Evolutionary conservation across 129 eudicot genomes (phyloP), one percentile per base, ranked within the genome.

Genomic region (Helianthus tuberosus): DNA sequence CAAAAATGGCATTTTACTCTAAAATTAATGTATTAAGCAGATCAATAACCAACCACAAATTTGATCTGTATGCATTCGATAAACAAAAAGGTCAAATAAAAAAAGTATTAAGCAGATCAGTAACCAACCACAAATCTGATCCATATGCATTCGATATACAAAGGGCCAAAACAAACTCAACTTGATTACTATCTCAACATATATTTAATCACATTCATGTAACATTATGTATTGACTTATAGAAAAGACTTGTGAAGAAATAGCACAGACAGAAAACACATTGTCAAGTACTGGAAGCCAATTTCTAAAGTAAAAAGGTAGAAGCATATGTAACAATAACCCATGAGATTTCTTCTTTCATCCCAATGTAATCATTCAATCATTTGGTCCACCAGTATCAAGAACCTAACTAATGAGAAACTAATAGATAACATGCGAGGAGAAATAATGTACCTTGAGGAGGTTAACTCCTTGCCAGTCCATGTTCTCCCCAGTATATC

Each of bases 391-490:
- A 32, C 59, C 61, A 20, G 3, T 52, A 38, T 41, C 35, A 23
- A 15, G 70, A 15, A 61, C 46, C 43, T 13, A 39, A 14, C 14
- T 8, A 53, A 75, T 11, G 57, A 75, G 35, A 73, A 65, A n/a
- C 27, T 25, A 59, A 59, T 25, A 25, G 64, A 25, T 10, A 58
- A 59, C 38, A 59, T 4, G 27, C 3, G 15, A 59, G 39, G 0
- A 58, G 0, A 25, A 25, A 29, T 61, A 61, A 61, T 61, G 66
- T 35, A 61, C 66, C 66, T 61, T 89, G 55, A 86, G 74, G 51
- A 81, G 46, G 69, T 75, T 82, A 13, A 79, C 76, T 61, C 89
- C 95, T 77, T 86, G 85, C 69, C 73, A 69, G 61, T 89, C 91
- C 23, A 79, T 81, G 75, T 67, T 77, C 44, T 86, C 96, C 55